Percentiles rank a stretch among this genome's conserved stretches.
Conservation (phyloP, 2,329 filamentous ascomycete genomes). For the Fusarium agapanthi region DNA sequence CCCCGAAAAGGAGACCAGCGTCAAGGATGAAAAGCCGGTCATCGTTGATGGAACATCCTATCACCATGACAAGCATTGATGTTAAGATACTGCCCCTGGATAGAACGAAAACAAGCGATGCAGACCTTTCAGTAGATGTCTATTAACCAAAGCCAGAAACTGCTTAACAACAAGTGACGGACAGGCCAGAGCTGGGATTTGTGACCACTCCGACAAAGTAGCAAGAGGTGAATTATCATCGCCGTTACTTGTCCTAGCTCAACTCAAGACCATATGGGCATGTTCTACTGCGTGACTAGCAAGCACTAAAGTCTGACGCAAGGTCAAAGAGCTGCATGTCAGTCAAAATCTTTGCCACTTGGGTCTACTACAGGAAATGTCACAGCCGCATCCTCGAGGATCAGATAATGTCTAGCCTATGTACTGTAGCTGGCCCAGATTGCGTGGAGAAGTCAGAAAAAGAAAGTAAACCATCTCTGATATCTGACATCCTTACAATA, state of each 20-base stretch:
- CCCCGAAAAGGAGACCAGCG: constrained; percentile 8
- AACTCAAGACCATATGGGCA: neutral
- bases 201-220: neutral
- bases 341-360: neutral
- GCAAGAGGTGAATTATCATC: neutral
- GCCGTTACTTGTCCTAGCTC: neutral
- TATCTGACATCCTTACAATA: neutral
- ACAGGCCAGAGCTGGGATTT: neutral
- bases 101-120: neutral
- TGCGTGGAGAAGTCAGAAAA: neutral
- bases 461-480: neutral
- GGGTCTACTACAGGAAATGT: neutral
- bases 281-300: neutral
- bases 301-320: neutral
- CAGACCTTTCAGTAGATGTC: neutral
- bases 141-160: neutral
- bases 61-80: constrained; percentile 8
- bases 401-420: neutral
- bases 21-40: constrained; percentile 17
- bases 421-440: neutral
- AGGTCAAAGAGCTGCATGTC: neutral
- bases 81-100: neutral
- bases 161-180: neutral
- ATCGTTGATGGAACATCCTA: constrained; percentile 34
- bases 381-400: neutral